Base-by-base conservation (phyloP, 2,329 filamentous ascomycete species). In the Diaporthe ilicicola region DNA sequence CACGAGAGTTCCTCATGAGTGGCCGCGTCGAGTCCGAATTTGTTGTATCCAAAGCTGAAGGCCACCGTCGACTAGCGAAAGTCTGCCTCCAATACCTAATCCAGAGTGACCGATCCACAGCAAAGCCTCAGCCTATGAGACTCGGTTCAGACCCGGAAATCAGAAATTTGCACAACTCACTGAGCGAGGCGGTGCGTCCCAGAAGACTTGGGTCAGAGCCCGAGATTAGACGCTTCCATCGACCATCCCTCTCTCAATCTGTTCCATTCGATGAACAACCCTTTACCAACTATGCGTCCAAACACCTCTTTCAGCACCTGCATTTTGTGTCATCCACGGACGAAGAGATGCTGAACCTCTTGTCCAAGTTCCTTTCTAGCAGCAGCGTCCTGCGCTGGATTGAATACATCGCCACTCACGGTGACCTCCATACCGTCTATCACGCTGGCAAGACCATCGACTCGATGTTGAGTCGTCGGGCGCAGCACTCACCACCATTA, bases 1-100 rank as follows among this genome's bases (percentile, higher is more conserved):
- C 76, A 4, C 68, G 74, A 15, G 78, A 80, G 5, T 80, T 76
- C 37, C 61, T 81, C 1, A 76, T 72, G 0, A 65, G 55, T 4
- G n/a, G n/a, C n/a, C 44, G 70, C 3, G 46, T 53, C 0, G 22
- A 70, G 1, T 77, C 77, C 0, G 77, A 77, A 6, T 79, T 79
- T 64, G 70, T 62, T 1, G 62, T 80, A 17, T 67, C 75, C 19
- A 75, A 51, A 32, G 55, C 73, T 9, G 46, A 44, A 0, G 75
- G 74, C 1, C 78, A 81, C 64, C 72, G 71, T 29, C 66, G 73
- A 2, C 15, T 81, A 9, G 75, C 76, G 10, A 70, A 75, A 53
- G 70, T 74, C 0, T 81, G 78, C 55, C 70, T 81, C 2, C 65
- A 73, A 13, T 75, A 71, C 22, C 62, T 79, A 12, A 72, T 61